Conservation (phyloP, 768 basidiomycete species). For the Pleurotus cornucopiae region DNA sequence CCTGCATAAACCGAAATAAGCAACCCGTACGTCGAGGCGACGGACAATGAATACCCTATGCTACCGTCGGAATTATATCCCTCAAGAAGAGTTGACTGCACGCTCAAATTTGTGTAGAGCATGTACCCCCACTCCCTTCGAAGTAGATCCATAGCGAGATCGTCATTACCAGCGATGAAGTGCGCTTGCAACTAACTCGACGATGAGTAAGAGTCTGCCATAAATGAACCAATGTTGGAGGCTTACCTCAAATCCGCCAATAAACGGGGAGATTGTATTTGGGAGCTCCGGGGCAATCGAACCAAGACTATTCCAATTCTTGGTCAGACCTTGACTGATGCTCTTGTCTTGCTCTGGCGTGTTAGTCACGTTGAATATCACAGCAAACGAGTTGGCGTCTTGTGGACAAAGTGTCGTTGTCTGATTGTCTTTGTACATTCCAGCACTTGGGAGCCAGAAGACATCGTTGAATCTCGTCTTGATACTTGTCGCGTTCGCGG, state of each 20-base stretch:
- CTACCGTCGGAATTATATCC: conserved; percentile 58
- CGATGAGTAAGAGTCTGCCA: neutral
- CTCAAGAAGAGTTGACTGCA: conserved; percentile 55
- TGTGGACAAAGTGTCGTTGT: conserved; percentile 51
- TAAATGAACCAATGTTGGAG: neutral
- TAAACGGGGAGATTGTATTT: conserved; percentile 58
- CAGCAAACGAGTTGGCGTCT: conserved; percentile 54
- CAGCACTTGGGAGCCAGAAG: conserved; percentile 45
- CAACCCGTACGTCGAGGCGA: neutral
- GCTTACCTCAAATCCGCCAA: conserved; percentile 52
- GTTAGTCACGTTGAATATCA: conserved; percentile 47
- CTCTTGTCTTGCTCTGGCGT: conserved; percentile 30
- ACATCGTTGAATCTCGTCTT: conserved; percentile 45
- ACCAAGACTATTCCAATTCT: conserved; percentile 51
- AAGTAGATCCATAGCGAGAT: conserved; percentile 47
- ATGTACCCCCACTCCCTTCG: conserved; percentile 59
- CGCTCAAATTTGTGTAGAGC: conserved; percentile 48
- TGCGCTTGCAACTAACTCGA: conserved; percentile 48
- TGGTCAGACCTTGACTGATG: conserved; percentile 42
- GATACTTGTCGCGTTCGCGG: conserved; percentile 41
- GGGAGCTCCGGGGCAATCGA: conserved; percentile 53
- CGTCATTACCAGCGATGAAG: conserved; percentile 49
- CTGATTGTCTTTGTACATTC: conserved; percentile 52
- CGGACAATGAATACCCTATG: conserved; percentile 28
- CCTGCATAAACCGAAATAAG: conserved; percentile 18